These are phyloP conservation scores for Musa acuminata DNA, from an alignment of 176 grass and related monocot genomes.

Conservation along the genomic window DNA sequence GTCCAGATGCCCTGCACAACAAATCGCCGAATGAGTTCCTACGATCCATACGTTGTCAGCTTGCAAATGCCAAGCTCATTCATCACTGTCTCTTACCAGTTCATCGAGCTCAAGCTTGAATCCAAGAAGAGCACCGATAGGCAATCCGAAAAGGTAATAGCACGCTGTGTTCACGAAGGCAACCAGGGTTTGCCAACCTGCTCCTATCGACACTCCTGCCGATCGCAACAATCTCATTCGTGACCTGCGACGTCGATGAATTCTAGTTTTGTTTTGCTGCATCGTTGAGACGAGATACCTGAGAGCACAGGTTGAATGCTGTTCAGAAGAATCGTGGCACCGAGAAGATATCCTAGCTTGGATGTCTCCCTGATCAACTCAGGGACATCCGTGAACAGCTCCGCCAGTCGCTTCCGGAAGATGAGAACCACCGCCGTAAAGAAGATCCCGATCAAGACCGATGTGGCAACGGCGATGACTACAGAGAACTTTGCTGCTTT, in stretches of 20 bases:
- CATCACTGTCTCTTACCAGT: constrained; percentile 18
- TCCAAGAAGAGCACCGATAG: constrained; percentile 59
- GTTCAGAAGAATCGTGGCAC: constrained; percentile 9
- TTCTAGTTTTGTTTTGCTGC: not conserved
- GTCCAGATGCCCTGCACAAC: constrained; percentile 79
- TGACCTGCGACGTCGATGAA: not conserved
- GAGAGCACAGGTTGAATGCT: constrained; percentile 18
- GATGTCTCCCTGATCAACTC: not conserved
- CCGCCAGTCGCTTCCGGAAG: not conserved
- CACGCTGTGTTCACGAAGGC: constrained; percentile 71
- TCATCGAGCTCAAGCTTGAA: constrained; percentile 55
- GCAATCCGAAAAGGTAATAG: constrained; percentile 81
- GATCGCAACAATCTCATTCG: not conserved
- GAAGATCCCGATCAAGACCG: not conserved
- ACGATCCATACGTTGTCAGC: not conserved
- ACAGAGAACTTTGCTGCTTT: constrained; percentile 14
- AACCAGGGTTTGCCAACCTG: constrained; percentile 76
- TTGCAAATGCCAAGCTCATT: not conserved
- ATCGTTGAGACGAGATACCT: not conserved
- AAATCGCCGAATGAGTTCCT: not conserved
- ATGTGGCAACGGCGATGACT: not conserved
- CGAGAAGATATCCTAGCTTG: constrained; percentile 2
- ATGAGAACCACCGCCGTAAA: not conserved
- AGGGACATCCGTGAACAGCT: constrained; percentile 1
- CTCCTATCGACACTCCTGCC: constrained; percentile 77